Conservation (phyloP, 2,329 filamentous ascomycete species). For the Hymenoscyphus infarciens region DNA sequence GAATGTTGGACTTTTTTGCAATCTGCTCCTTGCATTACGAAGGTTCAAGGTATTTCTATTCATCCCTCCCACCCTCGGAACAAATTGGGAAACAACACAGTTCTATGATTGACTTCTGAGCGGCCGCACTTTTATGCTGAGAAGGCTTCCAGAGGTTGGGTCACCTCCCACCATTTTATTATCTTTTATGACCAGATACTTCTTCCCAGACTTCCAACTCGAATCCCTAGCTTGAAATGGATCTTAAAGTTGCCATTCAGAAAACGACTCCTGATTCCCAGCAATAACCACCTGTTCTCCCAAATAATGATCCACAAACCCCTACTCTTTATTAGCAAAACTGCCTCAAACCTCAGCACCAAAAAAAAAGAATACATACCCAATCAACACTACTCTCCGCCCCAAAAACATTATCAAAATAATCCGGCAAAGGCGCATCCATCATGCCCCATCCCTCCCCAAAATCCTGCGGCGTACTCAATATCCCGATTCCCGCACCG, state of each 20-base stretch:
- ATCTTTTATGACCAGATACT: no score
- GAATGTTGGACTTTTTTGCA: no score
- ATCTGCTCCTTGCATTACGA: no score
- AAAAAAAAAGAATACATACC: constrained; percentile 3
- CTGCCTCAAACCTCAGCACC: neutral
- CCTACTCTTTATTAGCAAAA: constrained; percentile 2
- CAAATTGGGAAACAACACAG: no score
- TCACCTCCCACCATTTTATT: no score
- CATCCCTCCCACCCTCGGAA: no score
- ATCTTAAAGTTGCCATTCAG: neutral
- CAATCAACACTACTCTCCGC: constrained; percentile 11
- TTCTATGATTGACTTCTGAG: no score
- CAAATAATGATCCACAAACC: constrained; percentile 12
- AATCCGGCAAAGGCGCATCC: neutral
- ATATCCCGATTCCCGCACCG: neutral
- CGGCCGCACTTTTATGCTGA: no score
- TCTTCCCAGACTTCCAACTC: neutral
- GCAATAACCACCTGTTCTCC: neutral
- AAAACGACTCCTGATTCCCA: neutral
- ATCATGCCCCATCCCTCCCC: neutral
- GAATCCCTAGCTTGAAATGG: no score
- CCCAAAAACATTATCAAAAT: constrained; percentile 9
- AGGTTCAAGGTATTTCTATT: no score
- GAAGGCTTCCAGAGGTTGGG: no score
- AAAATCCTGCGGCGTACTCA: neutral